Evolutionary conservation across 108 stramenopile species (phyloP), one percentile per base, ranked within the genome.

Genomic region (Cyclostephanos tholiformis): DNA sequence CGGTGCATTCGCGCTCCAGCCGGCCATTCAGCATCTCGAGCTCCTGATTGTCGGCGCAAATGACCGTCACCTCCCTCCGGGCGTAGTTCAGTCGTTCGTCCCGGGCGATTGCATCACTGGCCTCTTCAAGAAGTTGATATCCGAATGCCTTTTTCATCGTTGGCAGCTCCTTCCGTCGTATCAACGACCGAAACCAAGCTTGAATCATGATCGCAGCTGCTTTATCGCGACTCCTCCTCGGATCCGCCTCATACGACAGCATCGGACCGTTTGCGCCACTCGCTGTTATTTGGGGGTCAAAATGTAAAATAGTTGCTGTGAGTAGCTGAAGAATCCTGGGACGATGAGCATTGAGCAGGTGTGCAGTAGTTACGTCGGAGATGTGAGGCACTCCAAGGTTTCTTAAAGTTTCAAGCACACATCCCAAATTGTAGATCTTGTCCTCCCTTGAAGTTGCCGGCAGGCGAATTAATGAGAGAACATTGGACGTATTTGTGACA

Each of bases 391-490:
- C 79, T 43, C 89, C 90, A n/a, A 63, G 57, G 9, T 82, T 35
- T 6, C 71, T 48, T 22, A 94, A 69, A 23, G 56, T 69, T 1
- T 58, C 20, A 12, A 99, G 75, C 9, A 89, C 96, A 20, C 86
- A 36, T n/a, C 84, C 82, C 1, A 95, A 84, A 74, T 99, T 99
- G 85, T 93, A 91, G 9, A 97, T 62, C 82, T 97, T 98, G 73
- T 97, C 92, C 51, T 95, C 79, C 12, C 98, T 78, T 30, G 93
- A 91, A 12, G 89, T 79, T 12, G 97, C 96, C 4, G 98, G 98
- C 16, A 97, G 76, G 9, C 97, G 81, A 12, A 99, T 87, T 12
- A 46, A 56, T 20, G 49, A 20, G 29, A 96, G 83, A 13, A 93
- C 6, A 11, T 82, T 67, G 52, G 82, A 80, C 20, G 63, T 56